Percentiles rank a stretch among this genome's conserved stretches.
phyloP scores from a whole-genome alignment of 805 yeast genomes.

The Ogataea henricii region DNA sequence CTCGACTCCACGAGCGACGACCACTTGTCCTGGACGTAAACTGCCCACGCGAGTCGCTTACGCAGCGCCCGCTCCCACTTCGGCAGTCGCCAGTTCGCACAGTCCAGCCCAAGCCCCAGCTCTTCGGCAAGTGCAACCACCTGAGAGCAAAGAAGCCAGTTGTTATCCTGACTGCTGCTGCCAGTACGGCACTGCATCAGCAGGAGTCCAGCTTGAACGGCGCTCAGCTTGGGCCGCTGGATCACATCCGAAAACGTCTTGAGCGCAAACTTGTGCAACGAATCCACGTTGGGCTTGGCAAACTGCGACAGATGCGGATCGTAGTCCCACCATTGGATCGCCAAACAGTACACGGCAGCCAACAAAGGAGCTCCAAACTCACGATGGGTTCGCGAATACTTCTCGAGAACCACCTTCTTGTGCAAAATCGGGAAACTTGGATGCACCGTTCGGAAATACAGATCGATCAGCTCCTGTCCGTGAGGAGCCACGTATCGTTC shows the following conservation, averaged over 20 bases:
- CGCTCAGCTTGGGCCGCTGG: conserved; percentile 85
- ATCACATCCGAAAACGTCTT: conserved; percentile 68
- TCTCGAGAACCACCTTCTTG: conserved; percentile 87
- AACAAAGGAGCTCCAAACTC: conserved; percentile 89
- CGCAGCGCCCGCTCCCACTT: conserved; percentile 93
- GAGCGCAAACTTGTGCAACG: conserved; percentile 68
- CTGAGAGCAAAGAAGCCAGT: conserved; percentile 85
- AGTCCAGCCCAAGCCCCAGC: conserved; percentile 86
- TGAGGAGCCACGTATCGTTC: conserved; percentile 90
- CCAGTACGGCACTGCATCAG: conserved; percentile 64
- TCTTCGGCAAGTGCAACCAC: conserved; percentile 89
- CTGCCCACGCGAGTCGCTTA: conserved; percentile 93
- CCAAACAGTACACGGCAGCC: conserved; percentile 87
- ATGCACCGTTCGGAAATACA: conserved; percentile 83
- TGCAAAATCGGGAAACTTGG: conserved; percentile 92
- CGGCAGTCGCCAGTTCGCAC: conserved; percentile 88
- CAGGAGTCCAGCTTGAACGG: conserved; percentile 86
- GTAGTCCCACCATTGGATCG: conserved; percentile 93
- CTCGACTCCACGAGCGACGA: conserved; percentile 75
- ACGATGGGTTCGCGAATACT: conserved; percentile 85
- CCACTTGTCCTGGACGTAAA: conserved; percentile 92
- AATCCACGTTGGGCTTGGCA: conserved; percentile 76
- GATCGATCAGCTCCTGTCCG: conserved; percentile 77
- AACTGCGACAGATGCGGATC: conserved; percentile 74
- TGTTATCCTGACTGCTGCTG: conserved; percentile 49